Evolutionary conservation across 371 early-diverging fungal genomes (phyloP).

Genomic region (Mucor mucedo): DNA sequence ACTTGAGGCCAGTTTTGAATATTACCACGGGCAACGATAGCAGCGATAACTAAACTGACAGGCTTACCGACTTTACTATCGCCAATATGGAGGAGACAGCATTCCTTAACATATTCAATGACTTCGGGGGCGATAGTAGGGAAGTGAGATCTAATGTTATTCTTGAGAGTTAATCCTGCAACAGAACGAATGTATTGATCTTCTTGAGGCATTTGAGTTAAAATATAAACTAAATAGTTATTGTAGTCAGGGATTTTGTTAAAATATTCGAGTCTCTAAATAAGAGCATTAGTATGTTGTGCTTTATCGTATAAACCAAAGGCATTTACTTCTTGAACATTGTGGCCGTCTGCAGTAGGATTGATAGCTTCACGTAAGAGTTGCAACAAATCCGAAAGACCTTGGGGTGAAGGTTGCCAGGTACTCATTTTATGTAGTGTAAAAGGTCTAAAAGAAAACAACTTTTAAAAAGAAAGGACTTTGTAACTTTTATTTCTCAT

Average conservation of each 20-base stretch:
- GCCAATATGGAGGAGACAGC: slow-evolving; percentile 73
- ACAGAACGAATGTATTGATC: slow-evolving; percentile 72
- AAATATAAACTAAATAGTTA: slow-evolving; percentile 86
- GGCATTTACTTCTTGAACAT: slow-evolving; percentile 47
- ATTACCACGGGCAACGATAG: slow-evolving; percentile 73
- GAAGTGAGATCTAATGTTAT: slow-evolving; percentile 74
- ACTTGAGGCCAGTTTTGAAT: slow-evolving; percentile 85
- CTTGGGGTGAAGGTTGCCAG: slow-evolving; percentile 58
- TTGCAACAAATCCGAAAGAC: slow-evolving; percentile 54
- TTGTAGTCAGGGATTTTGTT: slow-evolving; percentile 87
- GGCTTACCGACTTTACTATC: slow-evolving; percentile 81
- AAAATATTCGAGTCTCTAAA: slow-evolving; percentile 84
- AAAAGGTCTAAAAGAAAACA: slow-evolving; percentile 1
- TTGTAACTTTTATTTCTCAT: slow-evolving; percentile 1
- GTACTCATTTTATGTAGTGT: slow-evolving; percentile 36
- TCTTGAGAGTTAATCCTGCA: slow-evolving; percentile 91
- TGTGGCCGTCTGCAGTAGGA: slow-evolving; percentile 43
- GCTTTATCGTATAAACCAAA: no score
- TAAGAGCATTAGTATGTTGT: no score
- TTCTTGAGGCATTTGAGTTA: slow-evolving; percentile 75
- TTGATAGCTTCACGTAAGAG: slow-evolving; percentile 54
- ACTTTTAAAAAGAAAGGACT: no score
- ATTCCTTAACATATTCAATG: slow-evolving; percentile 76
- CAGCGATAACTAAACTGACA: slow-evolving; percentile 75
- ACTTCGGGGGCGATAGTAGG: slow-evolving; percentile 65